phyloP scores from a whole-genome alignment of 1,284 basidiomycete species.

The Tremellales sp. region DNA sequence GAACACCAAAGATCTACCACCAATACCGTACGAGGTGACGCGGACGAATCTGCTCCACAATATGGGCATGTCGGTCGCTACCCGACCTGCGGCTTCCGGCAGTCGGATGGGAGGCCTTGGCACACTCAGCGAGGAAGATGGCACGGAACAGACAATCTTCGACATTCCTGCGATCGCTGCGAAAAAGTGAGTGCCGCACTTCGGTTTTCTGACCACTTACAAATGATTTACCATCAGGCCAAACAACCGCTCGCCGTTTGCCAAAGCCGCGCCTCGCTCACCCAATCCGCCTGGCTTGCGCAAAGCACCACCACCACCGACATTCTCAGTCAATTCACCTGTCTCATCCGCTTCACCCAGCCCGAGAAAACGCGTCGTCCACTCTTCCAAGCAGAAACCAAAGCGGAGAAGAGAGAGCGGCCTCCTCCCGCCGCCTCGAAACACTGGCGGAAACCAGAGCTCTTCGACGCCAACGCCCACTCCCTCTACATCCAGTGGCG shows the following conservation, averaged over 20 bases:
- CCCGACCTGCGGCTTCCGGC: constrained; percentile 21
- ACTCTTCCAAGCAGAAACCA: constrained; percentile 2
- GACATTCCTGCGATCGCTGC: no score
- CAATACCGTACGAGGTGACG: not conserved
- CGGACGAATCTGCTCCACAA: not conserved
- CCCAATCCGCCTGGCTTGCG: constrained; percentile 4
- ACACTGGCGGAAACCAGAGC: not conserved
- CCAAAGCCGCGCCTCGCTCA: constrained; percentile 4
- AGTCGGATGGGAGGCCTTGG: constrained; percentile 16
- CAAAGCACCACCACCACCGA: not conserved
- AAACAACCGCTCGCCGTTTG: not conserved
- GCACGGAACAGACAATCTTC: constrained; percentile 7
- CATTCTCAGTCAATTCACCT: constrained; percentile 4
- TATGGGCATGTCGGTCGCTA: constrained; percentile 20
- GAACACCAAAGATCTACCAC: not conserved
- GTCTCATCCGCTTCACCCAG: constrained; percentile 10
- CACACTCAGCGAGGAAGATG: constrained; percentile 23
- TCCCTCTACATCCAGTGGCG: not conserved
- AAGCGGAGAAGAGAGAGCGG: constrained; percentile 25
- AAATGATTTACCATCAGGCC: no score
- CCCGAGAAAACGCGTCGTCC: constrained; percentile 6
- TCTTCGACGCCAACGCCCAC: not conserved
- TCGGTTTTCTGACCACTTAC: no score
- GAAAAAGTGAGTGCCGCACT: no score
- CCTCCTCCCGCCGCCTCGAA: constrained; percentile 11